These are phyloP conservation scores for Arachis hypogaea DNA, from an alignment of 306 rosid genomes.

Conservation along the genomic window DNA sequence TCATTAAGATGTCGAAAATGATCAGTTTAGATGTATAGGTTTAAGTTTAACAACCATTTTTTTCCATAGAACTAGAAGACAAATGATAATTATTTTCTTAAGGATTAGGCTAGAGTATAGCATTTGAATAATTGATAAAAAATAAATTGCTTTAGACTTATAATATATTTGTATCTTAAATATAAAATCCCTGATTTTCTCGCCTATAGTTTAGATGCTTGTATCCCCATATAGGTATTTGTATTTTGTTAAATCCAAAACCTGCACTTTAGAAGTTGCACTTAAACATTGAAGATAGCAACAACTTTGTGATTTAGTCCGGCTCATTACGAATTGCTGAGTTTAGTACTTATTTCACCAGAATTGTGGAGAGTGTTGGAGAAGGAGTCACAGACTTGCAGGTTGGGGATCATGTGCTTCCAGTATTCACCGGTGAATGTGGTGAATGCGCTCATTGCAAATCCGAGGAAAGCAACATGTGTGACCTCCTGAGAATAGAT, in stretches of 20 bases:
- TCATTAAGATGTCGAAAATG: neutral
- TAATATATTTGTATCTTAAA: too few species aligned
- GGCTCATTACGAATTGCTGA: too few species aligned
- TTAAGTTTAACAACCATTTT: neutral
- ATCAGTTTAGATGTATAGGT: neutral
- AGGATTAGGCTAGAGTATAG: too few species aligned
- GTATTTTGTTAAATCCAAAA: too few species aligned
- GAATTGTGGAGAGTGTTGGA: slow-evolving; percentile 50
- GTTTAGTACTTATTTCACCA: neutral
- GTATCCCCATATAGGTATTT: too few species aligned
- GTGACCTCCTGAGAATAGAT: slow-evolving; percentile 44
- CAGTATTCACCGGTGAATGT: slow-evolving; percentile 50
- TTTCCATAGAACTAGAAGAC: neutral
- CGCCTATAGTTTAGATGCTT: too few species aligned
- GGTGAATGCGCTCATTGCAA: slow-evolving; percentile 49
- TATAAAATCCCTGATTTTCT: too few species aligned
- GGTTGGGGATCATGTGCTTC: slow-evolving; percentile 50
- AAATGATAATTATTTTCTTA: slow-evolving; percentile 3
- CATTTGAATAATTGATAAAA: too few species aligned
- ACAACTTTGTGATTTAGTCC: too few species aligned
- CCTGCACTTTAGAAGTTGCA: neutral
- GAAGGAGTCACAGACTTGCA: slow-evolving; percentile 41
- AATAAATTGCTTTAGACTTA: too few species aligned
- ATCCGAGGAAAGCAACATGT: slow-evolving; percentile 53
- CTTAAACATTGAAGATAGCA: too few species aligned